Conservation (phyloP, 257 asterid genomes). For the Euphrasia confusa region DNA sequence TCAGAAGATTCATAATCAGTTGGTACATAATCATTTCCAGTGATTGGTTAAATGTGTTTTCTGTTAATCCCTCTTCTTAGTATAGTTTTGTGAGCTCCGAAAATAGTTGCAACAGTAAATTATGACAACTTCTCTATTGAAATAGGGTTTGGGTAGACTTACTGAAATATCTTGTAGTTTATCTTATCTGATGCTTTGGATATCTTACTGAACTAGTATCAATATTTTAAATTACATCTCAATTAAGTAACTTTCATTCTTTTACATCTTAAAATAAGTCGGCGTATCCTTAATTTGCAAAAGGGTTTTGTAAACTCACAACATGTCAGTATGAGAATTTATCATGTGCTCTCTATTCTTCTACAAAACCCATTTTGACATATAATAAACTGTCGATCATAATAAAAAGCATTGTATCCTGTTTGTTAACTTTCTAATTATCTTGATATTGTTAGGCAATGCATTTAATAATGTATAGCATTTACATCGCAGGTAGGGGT, state of each 20-base stretch:
- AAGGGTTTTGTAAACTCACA: conserved; percentile 7
- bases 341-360: background rate
- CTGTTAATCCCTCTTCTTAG: background rate
- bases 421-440: conserved; percentile 14
- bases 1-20: conserved; percentile 98
- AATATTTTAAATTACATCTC: background rate
- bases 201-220: background rate
- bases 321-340: conserved; percentile 8
- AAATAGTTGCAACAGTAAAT: conserved; percentile 11
- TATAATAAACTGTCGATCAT: background rate
- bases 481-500: conserved; percentile 70
- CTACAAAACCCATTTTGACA: background rate
- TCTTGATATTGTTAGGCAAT: conserved; percentile 13
- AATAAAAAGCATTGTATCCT: background rate
- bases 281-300: background rate
- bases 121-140: conserved; percentile 16
- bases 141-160: background rate
- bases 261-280: background rate
- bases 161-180: background rate
- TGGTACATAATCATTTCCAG: conserved; percentile 46
- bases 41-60: conserved; percentile 18
- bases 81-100: background rate
- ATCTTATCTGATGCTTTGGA: conserved; percentile 11
- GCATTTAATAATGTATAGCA: conserved; percentile 11
- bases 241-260: background rate